Percentiles rank a stretch among this genome's conserved stretches.
These are phyloP conservation scores for Polysphondylium violaceum DNA, from an alignment of 78 protist genomes.

Conservation along the genomic window DNA sequence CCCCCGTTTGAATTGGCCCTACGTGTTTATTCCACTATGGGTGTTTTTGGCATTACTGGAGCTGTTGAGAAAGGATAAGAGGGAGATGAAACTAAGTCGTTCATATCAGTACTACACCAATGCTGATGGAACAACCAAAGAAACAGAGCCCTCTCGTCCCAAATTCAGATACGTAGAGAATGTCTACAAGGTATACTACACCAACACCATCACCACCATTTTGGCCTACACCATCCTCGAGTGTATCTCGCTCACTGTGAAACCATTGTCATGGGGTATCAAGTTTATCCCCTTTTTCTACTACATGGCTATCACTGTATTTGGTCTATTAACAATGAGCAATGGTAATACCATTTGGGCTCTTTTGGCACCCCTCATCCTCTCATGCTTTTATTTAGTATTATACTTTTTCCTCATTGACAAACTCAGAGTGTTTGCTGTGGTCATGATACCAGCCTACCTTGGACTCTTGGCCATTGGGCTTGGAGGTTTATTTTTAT, in stretches of 20 bases:
- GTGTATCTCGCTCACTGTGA: not conserved
- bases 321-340: not conserved
- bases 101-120: not conserved
- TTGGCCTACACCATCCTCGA: conserved; percentile 1
- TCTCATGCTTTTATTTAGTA: not conserved
- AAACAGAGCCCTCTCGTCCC: not conserved
- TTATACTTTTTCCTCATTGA: conserved; percentile 4
- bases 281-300: conserved; percentile 45
- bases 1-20: not conserved
- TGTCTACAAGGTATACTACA: not conserved
- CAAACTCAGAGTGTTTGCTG: conserved; percentile 1
- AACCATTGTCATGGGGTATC: not conserved
- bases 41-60: conserved; percentile 33
- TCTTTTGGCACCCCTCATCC: not conserved
- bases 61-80: conserved; percentile 20
- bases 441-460: conserved; percentile 10
- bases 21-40: conserved; percentile 46
- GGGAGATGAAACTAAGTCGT: not conserved
- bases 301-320: not conserved
- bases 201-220: not conserved
- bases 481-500: no score
- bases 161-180: conserved; percentile 4
- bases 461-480: no score
- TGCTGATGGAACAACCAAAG: not conserved
- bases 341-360: no score